Conservation (phyloP, 2,329 filamentous ascomycete species). For the Neofusicoccum parvum region DNA sequence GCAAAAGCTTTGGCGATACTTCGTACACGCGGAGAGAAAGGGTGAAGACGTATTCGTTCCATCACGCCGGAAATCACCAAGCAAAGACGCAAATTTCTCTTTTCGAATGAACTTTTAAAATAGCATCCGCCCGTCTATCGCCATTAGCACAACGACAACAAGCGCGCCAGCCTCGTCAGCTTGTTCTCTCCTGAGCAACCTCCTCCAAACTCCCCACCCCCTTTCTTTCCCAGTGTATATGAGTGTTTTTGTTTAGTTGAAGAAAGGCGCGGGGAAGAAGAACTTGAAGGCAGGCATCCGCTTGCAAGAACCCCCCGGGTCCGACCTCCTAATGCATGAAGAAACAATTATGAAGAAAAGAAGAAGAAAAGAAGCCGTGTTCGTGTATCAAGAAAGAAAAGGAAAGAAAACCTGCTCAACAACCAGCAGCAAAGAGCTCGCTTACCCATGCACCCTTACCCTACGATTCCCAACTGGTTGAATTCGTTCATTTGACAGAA, state of each 20-base stretch:
- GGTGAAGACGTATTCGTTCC: no score
- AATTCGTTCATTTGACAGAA: neutral
- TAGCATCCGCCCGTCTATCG: constrained; percentile 6
- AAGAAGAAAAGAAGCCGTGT: neutral
- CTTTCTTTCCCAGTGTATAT: no score
- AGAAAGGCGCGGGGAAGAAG: no score
- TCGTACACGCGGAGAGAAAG: no score
- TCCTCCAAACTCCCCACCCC: neutral
- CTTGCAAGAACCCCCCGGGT: neutral
- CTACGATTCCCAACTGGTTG: neutral
- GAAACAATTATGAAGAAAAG: neutral
- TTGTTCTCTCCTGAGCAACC: neutral
- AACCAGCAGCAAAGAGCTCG: neutral
- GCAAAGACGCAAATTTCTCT: no score
- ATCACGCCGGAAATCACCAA: no score
- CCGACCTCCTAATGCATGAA: neutral
- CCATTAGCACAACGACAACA: neutral
- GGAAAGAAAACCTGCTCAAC: neutral
- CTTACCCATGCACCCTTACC: neutral
- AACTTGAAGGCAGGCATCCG: neutral
- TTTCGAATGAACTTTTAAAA: neutral
- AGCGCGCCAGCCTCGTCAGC: neutral
- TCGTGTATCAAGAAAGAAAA: neutral
- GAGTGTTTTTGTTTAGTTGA: no score
- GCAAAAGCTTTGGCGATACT: no score